phyloP scores from a whole-genome alignment of 1,139 yeast genomes.

The Wickerhamiella pararugosa region DNA sequence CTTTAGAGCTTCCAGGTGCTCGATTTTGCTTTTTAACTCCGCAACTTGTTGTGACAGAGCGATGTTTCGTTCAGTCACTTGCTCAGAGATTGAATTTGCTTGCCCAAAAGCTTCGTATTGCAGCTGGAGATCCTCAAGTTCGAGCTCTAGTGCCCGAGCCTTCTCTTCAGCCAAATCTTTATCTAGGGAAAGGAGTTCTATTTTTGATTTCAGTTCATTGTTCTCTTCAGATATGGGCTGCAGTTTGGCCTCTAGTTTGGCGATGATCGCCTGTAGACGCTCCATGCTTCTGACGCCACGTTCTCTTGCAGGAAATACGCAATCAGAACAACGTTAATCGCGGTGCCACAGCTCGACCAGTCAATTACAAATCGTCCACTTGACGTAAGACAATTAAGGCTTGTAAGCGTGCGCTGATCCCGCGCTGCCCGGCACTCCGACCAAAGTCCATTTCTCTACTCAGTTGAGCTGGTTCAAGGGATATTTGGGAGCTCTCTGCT shows the following conservation, averaged over 20 bases:
- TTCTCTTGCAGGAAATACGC: not conserved
- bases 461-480: too few relatives aligned
- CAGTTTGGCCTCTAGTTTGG: conserved; percentile 13
- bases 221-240: conserved; percentile 11
- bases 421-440: too few relatives aligned
- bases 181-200: conserved; percentile 35
- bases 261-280: conserved; percentile 8
- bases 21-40: conserved; percentile 30
- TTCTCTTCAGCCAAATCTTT: conserved; percentile 36
- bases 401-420: too few relatives aligned
- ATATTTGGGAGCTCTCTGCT: too few relatives aligned
- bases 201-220: conserved; percentile 15
- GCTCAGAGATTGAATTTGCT: conserved; percentile 34
- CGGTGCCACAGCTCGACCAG: too few relatives aligned
- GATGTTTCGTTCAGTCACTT: conserved; percentile 40
- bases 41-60: conserved; percentile 30
- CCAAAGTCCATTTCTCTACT: too few relatives aligned
- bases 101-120: conserved; percentile 24
- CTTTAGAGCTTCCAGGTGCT: conserved; percentile 46
- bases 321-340: not conserved
- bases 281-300: not conserved
- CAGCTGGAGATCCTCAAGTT: conserved; percentile 22
- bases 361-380: too few relatives aligned
- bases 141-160: conserved; percentile 26
- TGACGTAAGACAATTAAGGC: too few relatives aligned